phyloP scores from a whole-genome alignment of 345 rosid genomes.

The Mercurialis annua region DNA sequence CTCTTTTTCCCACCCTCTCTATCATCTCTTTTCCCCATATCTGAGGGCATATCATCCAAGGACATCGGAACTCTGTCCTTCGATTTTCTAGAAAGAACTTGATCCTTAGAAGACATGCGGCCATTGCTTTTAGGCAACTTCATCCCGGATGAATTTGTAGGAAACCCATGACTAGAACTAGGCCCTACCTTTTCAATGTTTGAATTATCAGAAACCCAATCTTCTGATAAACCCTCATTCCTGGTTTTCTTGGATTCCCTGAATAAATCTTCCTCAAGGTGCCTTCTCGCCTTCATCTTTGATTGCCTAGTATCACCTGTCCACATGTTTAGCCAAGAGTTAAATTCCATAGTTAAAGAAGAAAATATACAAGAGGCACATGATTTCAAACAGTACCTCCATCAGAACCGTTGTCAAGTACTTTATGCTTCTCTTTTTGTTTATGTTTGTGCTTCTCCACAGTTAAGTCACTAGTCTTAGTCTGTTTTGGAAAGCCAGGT shows the following conservation, averaged over 20 bases:
- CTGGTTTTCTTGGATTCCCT: slow-evolving; percentile 64
- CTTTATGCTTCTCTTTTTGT: slow-evolving; percentile 61
- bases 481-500: slow-evolving; percentile 36
- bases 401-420: slow-evolving; percentile 43
- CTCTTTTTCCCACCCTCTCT: slow-evolving; percentile 49
- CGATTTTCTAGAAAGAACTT: slow-evolving; percentile 39
- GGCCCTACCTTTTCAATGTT: slow-evolving; percentile 38
- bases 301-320: slow-evolving; percentile 52
- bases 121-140: slow-evolving; percentile 39
- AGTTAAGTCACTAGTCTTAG: slow-evolving; percentile 37
- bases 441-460: slow-evolving; percentile 46
- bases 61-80: slow-evolving; percentile 38
- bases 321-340: slow-evolving; percentile 23
- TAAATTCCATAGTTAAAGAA: slow-evolving; percentile 19
- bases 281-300: slow-evolving; percentile 60
- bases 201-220: slow-evolving; percentile 39
- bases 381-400: slow-evolving; percentile 57
- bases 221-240: slow-evolving; percentile 47
- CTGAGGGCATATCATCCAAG: slow-evolving; percentile 43
- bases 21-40: slow-evolving; percentile 39
- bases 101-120: slow-evolving; percentile 34
- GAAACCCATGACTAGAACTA: slow-evolving; percentile 48
- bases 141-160: slow-evolving; percentile 40
- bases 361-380: slow-evolving; percentile 10
- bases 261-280: slow-evolving; percentile 43